Base-by-base conservation (phyloP, 495 filamentous ascomycete species). In the Penicillium subrubescens region DNA sequence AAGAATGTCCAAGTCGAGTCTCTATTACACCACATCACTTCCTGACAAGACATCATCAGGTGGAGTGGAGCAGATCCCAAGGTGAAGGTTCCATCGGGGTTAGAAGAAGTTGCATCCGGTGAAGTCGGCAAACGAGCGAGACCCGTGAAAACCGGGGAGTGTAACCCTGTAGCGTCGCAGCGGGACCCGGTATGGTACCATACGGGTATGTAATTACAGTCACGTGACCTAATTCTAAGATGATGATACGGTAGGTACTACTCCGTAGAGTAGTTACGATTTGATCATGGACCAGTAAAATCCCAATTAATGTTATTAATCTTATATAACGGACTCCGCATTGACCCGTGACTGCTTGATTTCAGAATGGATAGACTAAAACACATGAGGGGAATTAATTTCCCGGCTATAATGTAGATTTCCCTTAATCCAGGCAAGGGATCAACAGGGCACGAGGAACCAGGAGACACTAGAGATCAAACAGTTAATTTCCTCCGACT, bases 71-170 rank as follows among this genome's bases (percentile, higher is more conserved):
- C 23, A 35, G 10, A 10, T 51, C 27, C 33, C n/a, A 31, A 44
- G 56, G 52, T 31, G 61, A 68, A 60, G 65, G 71, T 73, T 62
- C 61, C 71, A 73, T 73, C 58, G 46, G 17, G n/a, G 29, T 27
- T 23, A 25, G 31, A 55, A 67, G 66, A 57, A 67, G 76, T 79
- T 77, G 76, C 76, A 79, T 79, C 67, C 73, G 71, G 74, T 63
- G 67, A 70, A 66, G 56, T 71, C 61, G 68, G 67, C 51, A 69
- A 68, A 65, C 62, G 57, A 21, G 52, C 34, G 8, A 59, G n/a
- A 53, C 8, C 56, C 19, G 17, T n/a, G 29, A 44, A 58, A 27
- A 65, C 15, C 29, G 23, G 55, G 51, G 31, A 44, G 59, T 73
- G 73, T 59, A 72, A 74, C 73, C 65, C 57, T 67, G 60, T 41